Evolutionary conservation across 1,139 yeast genomes (phyloP), one percentile per base, ranked within the genome.

Genomic region (Suhomyces yuchorum): DNA sequence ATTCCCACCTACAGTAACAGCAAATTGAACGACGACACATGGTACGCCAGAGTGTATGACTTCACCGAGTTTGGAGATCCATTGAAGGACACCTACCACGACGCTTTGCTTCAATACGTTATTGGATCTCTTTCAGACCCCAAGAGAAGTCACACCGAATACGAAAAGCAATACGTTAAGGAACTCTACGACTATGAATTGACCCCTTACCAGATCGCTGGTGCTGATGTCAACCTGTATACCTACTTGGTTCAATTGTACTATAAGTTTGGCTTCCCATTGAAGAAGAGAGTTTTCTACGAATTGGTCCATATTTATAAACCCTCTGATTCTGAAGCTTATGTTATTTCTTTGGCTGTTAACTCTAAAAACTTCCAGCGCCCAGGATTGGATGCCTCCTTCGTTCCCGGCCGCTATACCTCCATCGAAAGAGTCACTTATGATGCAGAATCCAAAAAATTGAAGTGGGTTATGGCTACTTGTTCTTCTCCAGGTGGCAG

Each of bases 401-500:
- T 57, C 46, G 80, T 77, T 1, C 61, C 61, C 8, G 85, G 79
- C 0, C 59, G 65, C 32, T 86, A 85, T 62, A 71, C 83, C 23
- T 80, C 90, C 5, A 74, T 86, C 24, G 95, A 86, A 58, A 67
- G 73, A 37, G 67, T 85, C 18, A 62, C 65, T 36, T 68, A 64
- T 51, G 68, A 76, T 39, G 62, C 63, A 15, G 72, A 63, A 9
- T 66, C 70, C 15, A 66, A 70, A 37, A 56, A 65, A 12, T 70
- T 83, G 17, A 70, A 71, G 37, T 86, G 95, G 95, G 59, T 68
- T 7, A 83, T 85, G 89, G 79, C 82, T 15, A 80, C 82, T 12
- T 70, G 81, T 41, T 80, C 88, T 47, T 83, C 79, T 49, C 85
- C 91, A 1, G 82, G 85, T 22, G 95, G 95, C 0, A 68, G 62